phyloP scores from a whole-genome alignment of 1,284 basidiomycete genomes.

The Ceratobasidium sp. region DNA sequence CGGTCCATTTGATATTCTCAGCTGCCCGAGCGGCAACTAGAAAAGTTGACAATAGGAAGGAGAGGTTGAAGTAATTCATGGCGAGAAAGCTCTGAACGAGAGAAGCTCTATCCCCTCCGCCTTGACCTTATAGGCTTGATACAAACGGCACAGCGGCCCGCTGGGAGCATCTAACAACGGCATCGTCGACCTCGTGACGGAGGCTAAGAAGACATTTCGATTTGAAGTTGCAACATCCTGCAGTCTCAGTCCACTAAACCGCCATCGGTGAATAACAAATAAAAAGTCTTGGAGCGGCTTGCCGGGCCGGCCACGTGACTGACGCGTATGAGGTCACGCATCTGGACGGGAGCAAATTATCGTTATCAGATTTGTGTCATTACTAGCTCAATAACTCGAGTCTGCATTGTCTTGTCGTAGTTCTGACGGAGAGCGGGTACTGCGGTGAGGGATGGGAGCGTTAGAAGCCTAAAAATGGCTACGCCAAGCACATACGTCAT shows the following conservation, averaged over 20 bases:
- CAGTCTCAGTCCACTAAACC: neutral
- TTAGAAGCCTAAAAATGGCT: neutral
- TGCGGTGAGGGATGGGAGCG: neutral
- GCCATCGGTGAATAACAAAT: neutral
- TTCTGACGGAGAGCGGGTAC: neutral
- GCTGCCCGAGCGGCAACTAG: neutral
- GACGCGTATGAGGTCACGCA: neutral
- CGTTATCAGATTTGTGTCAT: no score
- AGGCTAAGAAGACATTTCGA: neutral
- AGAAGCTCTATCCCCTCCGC: neutral
- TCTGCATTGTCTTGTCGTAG: no score
- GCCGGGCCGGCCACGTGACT: slow-evolving; percentile 1
- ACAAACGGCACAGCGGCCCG: neutral
- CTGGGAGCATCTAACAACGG: neutral
- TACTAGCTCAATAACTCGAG: no score
- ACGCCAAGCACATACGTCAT: slow-evolving; percentile 12
- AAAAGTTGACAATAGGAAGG: neutral
- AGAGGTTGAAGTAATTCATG: neutral
- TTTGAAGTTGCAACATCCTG: neutral
- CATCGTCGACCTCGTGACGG: neutral
- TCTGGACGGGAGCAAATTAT: no score
- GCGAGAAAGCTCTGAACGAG: neutral
- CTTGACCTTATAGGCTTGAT: neutral
- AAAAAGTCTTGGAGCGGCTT: neutral
- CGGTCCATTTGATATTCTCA: neutral